A percentile compares a stretch with the other conserved stretches of the same genome.
These are phyloP conservation scores for Hypoxylon intermedium DNA, from an alignment of 495 filamentous ascomycete genomes.

Conservation along the genomic window DNA sequence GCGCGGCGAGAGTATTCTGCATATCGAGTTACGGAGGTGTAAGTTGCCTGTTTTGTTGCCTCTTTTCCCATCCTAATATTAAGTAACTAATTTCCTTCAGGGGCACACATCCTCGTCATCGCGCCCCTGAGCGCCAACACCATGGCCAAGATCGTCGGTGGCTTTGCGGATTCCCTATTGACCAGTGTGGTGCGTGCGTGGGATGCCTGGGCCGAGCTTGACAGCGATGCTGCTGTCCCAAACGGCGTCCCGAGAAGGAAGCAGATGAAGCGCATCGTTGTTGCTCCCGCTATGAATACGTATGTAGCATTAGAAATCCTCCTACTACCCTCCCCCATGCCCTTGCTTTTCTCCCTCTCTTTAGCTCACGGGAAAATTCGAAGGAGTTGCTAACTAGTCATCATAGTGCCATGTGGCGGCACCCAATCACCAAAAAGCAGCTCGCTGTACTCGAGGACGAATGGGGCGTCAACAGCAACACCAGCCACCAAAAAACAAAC, in stretches of 20 bases:
- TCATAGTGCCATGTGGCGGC: slow-evolving; percentile 73
- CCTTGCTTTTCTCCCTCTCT: too few relatives aligned
- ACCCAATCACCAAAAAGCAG: slow-evolving; percentile 79
- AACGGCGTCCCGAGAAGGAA: slow-evolving; percentile 3
- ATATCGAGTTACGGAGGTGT: slow-evolving; percentile 77
- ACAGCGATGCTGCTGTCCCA: slow-evolving; percentile 40
- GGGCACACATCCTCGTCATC: slow-evolving; percentile 80
- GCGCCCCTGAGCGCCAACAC: slow-evolving; percentile 82
- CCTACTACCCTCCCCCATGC: too few relatives aligned
- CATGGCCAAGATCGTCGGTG: slow-evolving; percentile 76
- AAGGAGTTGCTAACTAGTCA: slow-evolving; percentile 2
- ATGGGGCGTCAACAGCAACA: slow-evolving; percentile 61
- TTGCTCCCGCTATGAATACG: slow-evolving; percentile 49
- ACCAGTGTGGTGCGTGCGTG: slow-evolving; percentile 82
- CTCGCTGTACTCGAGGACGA: slow-evolving; percentile 72
- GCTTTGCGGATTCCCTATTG: slow-evolving; percentile 71
- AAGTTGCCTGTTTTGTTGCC: background rate
- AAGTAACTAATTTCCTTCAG: slow-evolving; percentile 26
- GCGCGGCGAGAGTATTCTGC: slow-evolving; percentile 71
- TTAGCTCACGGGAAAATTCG: too few relatives aligned
- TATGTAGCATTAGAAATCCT: too few relatives aligned
- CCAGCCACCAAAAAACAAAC: slow-evolving; percentile 52
- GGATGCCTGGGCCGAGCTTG: slow-evolving; percentile 74
- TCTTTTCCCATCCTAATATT: background rate
- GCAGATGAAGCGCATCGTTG: slow-evolving; percentile 63